Evolutionary conservation across 2,329 filamentous ascomycete genomes (phyloP).

Genomic region (Trichoderma arundinaceum): DNA sequence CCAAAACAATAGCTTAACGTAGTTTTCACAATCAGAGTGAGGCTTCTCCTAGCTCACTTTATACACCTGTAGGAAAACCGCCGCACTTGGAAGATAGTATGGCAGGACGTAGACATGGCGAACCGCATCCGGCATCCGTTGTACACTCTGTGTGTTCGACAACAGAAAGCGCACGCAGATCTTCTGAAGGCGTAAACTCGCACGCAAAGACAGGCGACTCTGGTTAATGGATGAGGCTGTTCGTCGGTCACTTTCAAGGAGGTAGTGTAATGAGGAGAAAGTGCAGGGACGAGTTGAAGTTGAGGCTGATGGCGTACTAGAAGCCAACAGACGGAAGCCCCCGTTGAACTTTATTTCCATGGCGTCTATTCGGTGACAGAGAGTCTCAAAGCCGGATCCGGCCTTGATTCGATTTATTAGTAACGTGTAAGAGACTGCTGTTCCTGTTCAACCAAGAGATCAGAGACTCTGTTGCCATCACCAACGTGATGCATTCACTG

Average conservation of each 20-base stretch:
- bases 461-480: too few relatives aligned
- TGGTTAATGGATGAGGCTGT: too few relatives aligned
- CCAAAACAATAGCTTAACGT: not conserved
- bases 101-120: constrained; percentile 14
- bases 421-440: not conserved
- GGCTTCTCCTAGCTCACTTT: constrained; percentile 1
- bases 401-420: too few relatives aligned
- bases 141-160: not conserved
- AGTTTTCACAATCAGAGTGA: too few relatives aligned
- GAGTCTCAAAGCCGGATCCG: too few relatives aligned
- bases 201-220: not conserved
- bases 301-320: constrained; percentile 1
- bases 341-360: not conserved
- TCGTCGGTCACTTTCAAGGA: not conserved
- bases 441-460: not conserved
- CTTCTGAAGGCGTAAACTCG: not conserved
- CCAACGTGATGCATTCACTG: not conserved
- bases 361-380: not conserved
- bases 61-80: constrained; percentile 6
- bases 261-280: not conserved
- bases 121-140: constrained; percentile 17
- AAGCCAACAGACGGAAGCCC: not conserved
- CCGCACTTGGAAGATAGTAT: not conserved
- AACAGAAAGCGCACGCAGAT: not conserved
- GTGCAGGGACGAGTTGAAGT: not conserved